Conservation (phyloP, 73 alveolate species). For the Effrenium voratum region DNA sequence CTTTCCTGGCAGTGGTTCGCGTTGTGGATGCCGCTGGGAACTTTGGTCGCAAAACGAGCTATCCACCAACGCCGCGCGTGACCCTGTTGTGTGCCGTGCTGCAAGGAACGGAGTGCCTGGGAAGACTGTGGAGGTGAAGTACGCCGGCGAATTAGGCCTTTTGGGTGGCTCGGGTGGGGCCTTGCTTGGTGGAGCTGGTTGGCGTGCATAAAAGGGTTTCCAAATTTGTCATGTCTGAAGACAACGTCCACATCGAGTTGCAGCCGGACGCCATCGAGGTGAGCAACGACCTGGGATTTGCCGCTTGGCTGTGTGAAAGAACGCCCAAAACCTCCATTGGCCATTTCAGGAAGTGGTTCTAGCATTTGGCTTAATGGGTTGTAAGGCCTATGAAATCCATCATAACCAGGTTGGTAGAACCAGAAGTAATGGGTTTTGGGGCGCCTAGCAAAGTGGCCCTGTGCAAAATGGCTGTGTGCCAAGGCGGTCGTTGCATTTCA, state of each 20-base stretch:
- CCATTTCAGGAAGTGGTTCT: too few relatives aligned
- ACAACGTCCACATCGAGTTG: background rate
- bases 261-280: background rate
- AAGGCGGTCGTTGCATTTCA: constrained; percentile 35
- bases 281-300: constrained; percentile 64
- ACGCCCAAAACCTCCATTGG: too few relatives aligned
- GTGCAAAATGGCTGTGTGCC: background rate
- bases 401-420: too few relatives aligned
- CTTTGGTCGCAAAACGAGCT: background rate
- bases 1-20: constrained; percentile 60
- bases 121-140: constrained; percentile 9
- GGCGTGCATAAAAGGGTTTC: too few relatives aligned
- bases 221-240: background rate
- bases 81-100: too few relatives aligned
- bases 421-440: too few relatives aligned
- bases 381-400: too few relatives aligned
- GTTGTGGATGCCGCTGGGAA: constrained; percentile 31
- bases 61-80: too few relatives aligned
- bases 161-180: too few relatives aligned
- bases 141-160: background rate
- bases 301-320: background rate
- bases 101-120: constrained; percentile 57
- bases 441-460: too few relatives aligned
- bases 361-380: too few relatives aligned
- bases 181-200: too few relatives aligned